A percentile compares a stretch with the other conserved stretches of the same genome.
phyloP scores from a whole-genome alignment of 345 rosid species.

The Physaria fendleri region DNA sequence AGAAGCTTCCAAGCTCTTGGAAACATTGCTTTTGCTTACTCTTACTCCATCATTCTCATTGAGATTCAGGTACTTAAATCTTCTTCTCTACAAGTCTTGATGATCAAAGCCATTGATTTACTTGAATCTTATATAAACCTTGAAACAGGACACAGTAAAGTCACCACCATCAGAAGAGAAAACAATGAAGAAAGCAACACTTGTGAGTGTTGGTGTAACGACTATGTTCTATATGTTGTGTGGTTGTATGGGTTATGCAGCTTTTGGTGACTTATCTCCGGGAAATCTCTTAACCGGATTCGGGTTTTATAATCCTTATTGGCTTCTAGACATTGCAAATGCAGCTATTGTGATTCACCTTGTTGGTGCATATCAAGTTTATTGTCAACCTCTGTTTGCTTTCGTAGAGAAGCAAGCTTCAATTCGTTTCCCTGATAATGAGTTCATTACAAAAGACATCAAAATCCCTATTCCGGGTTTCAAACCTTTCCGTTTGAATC shows the following conservation, averaged over 20 bases:
- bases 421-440: constrained; percentile 40
- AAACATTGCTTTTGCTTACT: constrained; percentile 44
- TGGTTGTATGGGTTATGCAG: constrained; percentile 88
- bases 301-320: constrained; percentile 77
- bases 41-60: constrained; percentile 34
- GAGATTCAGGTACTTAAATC: constrained; percentile 38
- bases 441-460: constrained; percentile 53
- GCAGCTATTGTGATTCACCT: constrained; percentile 83
- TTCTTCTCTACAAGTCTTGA: background rate
- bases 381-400: constrained; percentile 78
- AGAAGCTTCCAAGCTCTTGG: constrained; percentile 46
- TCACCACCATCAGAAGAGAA: constrained; percentile 79
- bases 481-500: constrained; percentile 41
- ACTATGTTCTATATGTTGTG: constrained; percentile 87
- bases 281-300: constrained; percentile 84
- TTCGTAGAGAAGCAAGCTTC: constrained; percentile 61
- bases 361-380: constrained; percentile 88
- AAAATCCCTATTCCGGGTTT: constrained; percentile 46
- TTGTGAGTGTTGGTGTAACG: constrained; percentile 56
- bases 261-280: constrained; percentile 76
- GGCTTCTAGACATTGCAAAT: constrained; percentile 91
- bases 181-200: constrained; percentile 83
- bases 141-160: constrained; percentile 30
- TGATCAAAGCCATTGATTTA: background rate
- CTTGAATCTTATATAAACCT: no score